A percentile compares a stretch with the other conserved stretches of the same genome.
Conservation (phyloP, 805 yeast genomes). For the Candida suzukii region DNA sequence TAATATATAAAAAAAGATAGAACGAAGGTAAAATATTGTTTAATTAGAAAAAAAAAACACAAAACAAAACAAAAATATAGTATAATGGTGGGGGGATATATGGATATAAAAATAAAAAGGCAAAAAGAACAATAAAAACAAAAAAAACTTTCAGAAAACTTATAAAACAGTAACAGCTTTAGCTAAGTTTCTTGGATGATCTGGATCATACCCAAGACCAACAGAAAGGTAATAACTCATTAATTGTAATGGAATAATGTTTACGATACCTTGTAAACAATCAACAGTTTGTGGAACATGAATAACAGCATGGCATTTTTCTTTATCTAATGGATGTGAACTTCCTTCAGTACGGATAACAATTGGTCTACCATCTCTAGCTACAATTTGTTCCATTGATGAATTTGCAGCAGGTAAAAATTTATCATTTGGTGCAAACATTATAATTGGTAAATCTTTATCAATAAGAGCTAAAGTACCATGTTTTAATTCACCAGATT, state of each 20-base stretch:
- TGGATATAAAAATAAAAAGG: background rate
- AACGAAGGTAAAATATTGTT: too few relatives aligned
- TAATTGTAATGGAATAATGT: constrained; percentile 90
- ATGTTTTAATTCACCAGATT: constrained; percentile 98
- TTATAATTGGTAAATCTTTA: constrained; percentile 87
- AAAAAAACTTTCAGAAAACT: constrained; percentile 4
- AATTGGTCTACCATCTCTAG: constrained; percentile 96
- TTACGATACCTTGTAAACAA: constrained; percentile 93
- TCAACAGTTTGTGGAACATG: constrained; percentile 96
- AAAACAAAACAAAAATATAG: background rate
- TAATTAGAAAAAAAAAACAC: too few relatives aligned
- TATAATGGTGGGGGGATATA: background rate
- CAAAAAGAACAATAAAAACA: background rate
- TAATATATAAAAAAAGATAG: too few relatives aligned
- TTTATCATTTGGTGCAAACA: constrained; percentile 94
- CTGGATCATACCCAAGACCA: constrained; percentile 91
- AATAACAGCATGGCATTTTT: constrained; percentile 61
- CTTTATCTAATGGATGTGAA: constrained; percentile 45
- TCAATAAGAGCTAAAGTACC: constrained; percentile 97
- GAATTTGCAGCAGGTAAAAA: constrained; percentile 93
- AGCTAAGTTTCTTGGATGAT: constrained; percentile 97
- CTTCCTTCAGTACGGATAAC: constrained; percentile 83
- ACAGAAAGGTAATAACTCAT: constrained; percentile 97
- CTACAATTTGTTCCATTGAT: constrained; percentile 93
- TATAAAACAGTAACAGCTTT: constrained; percentile 96